Evolutionary conservation across 352 stramenopile genomes (phyloP), one percentile per base, ranked within the genome.

Genomic region (Globisporangium iwayamae): DNA sequence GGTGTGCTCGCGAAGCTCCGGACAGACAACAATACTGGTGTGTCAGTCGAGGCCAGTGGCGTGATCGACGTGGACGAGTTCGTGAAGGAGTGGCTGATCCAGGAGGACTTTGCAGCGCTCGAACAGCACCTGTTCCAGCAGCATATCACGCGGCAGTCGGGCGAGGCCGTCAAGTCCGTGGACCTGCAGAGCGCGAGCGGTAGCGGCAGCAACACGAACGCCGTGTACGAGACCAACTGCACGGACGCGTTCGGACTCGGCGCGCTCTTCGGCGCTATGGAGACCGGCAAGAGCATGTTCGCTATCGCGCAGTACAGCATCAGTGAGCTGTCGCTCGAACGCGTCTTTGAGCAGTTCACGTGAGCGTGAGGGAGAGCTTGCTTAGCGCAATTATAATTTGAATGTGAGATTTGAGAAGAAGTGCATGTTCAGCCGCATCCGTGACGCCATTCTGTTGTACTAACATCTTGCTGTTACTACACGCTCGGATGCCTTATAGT

Each of bases 311-410:
- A 96, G 56, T 98, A 98, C 73, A 96, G 77, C 63, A 77, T 98
- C 38, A 96, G 85, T 46, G 91, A 98, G 64, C 74, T 96, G 43
- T 96, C 91, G 1, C 79, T 98, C 1, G 94, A 98, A 72, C 85
- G 90, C 22, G 89, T 98, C 16, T 98, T 98, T 69, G 94, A 97
- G 71, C 78, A 96, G 63, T 97, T 98, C 60, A 93, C 90, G 48
- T 88, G 34, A 39, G 34, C 7, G 34, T 39, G 34, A 39, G 22
- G 22, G 22, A 25, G 22, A 25, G 22, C 22, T 25, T 25, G 22
- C 22, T 25, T 25, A 25, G 22, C 22, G 22, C 22, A 25, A 25
- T 25, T 25, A 25, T 25, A 25, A 25, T 25, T 25, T 25, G 22
- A 25, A 25, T 25, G 1, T 25, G 22, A 25, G 22, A 25, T 25